Percentiles rank a stretch among this genome's conserved stretches.
phyloP scores from a whole-genome alignment of 805 yeast genomes.

The Nakazawaea pomicola region DNA sequence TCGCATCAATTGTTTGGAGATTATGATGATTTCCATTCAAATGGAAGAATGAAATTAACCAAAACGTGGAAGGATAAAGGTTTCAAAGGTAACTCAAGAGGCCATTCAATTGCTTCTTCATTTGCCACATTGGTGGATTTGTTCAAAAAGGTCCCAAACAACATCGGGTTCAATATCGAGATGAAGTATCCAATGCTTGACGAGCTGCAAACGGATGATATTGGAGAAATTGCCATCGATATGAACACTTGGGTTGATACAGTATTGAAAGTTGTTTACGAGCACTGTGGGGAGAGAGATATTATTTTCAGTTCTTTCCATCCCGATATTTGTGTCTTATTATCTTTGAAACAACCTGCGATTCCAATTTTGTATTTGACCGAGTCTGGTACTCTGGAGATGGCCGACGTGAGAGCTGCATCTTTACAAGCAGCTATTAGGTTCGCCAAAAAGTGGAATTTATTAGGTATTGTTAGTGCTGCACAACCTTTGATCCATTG shows the following conservation, averaged over 20 bases:
- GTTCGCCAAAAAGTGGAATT: conserved; percentile 86
- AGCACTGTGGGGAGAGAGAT: conserved; percentile 74
- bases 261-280: conserved; percentile 73
- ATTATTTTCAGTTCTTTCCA: conserved; percentile 90
- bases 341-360: conserved; percentile 88
- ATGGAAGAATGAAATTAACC: conserved; percentile 77
- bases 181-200: conserved; percentile 94
- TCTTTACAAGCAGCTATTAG: conserved; percentile 88
- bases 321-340: conserved; percentile 83
- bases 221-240: conserved; percentile 81
- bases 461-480: conserved; percentile 88
- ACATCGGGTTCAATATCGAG: conserved; percentile 91
- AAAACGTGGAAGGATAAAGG: conserved; percentile 82
- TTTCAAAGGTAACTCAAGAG: conserved; percentile 90
- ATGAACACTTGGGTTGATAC: conserved; percentile 88
- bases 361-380: conserved; percentile 88
- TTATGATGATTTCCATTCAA: conserved; percentile 30
- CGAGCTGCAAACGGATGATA: conserved; percentile 83
- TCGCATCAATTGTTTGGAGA: conserved; percentile 31
- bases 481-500: conserved; percentile 82
- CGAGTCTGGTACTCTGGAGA: conserved; percentile 76
- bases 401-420: conserved; percentile 87
- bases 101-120: conserved; percentile 83
- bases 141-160: conserved; percentile 72
- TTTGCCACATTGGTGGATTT: conserved; percentile 86